Evolutionary conservation across 2,329 filamentous ascomycete species (phyloP), one percentile per base, ranked within the genome.

Genomic region (Venturia asperata): DNA sequence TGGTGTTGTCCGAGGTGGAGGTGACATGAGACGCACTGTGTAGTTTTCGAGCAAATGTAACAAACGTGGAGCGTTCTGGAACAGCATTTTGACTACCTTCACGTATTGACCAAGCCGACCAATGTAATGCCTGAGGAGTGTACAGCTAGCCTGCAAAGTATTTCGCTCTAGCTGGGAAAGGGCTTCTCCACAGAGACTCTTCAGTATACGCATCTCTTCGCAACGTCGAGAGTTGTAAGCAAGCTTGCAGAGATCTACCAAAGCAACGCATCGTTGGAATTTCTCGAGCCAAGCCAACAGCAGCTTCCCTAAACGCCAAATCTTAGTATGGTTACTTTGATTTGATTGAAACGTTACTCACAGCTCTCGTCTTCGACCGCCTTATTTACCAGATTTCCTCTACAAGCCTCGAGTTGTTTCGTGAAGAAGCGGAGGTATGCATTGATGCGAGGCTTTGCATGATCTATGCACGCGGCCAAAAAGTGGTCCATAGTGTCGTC

Each of bases 101-200:
- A 60, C 17, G 37, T 60, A 41, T 34, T 60, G 55, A 41, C 7
- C 55, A 60, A 60, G 55, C 11, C 55, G 55, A 60, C 55, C 55
- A 60, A 60, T n/a, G 21, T 60, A 60, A 41, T 60, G 55, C 55
- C 55, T 60, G 1, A 60, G 21, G 27, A 60, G 27, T 60, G 27
- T 30, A 41, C 27, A 60, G 7, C 19, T 17, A 41, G 37, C 27
- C 27, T 60, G 55, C 27, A 27, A 60, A 60, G 55, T 11, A 5
- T 60, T 41, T 60, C 17, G 7, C 10, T 60, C 55, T 34, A 21
- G 55, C 27, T 60, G 55, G 55, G 19, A 60, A 41, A 3, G 27
- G n/a, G 55, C 27, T 41, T 60, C 55, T 60, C 37, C 37, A 41
- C 55, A 60, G 17, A 60, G 17, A 34, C 37, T 41, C 37, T 60